Evolutionary conservation across 139 green algal genomes (phyloP).

Genomic region (Ettlia oleoabundans): DNA sequence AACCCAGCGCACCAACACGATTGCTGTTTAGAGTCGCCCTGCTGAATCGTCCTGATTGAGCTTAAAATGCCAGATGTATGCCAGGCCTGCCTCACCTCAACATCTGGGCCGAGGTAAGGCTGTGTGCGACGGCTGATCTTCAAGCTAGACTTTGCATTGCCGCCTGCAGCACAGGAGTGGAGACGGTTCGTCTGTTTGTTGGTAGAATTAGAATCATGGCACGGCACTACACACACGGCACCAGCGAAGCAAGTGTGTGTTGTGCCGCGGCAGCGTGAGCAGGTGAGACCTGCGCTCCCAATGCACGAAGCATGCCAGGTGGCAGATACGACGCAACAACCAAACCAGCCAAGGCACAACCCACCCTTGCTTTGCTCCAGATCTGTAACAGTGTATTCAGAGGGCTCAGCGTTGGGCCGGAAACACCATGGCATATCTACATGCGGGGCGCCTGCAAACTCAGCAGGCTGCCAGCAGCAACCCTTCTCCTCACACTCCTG

Average conservation of each 20-base stretch:
- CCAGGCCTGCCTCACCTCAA: neutral
- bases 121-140: slow-evolving; percentile 24
- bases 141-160: slow-evolving; percentile 26
- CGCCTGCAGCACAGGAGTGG: too few species aligned
- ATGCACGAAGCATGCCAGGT: neutral
- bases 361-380: neutral
- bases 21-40: too few species aligned
- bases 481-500: slow-evolving; percentile 45
- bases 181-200: too few species aligned
- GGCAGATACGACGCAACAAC: neutral
- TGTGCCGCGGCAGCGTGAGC: too few species aligned
- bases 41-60: too few species aligned
- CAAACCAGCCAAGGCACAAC: too few species aligned
- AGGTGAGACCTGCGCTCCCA: too few species aligned
- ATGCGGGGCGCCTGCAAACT: neutral
- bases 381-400: slow-evolving; percentile 26
- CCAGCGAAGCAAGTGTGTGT: too few species aligned
- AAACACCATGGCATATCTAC: slow-evolving; percentile 62
- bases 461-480: slow-evolving; percentile 55
- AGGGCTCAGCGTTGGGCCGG: slow-evolving; percentile 34
- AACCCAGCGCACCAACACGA: too few species aligned
- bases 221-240: too few species aligned
- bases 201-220: too few species aligned
- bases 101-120: slow-evolving; percentile 48
- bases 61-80: too few species aligned